Evolutionary conservation across 768 basidiomycete genomes (phyloP).

Genomic region (Multifurca ochricompacta): DNA sequence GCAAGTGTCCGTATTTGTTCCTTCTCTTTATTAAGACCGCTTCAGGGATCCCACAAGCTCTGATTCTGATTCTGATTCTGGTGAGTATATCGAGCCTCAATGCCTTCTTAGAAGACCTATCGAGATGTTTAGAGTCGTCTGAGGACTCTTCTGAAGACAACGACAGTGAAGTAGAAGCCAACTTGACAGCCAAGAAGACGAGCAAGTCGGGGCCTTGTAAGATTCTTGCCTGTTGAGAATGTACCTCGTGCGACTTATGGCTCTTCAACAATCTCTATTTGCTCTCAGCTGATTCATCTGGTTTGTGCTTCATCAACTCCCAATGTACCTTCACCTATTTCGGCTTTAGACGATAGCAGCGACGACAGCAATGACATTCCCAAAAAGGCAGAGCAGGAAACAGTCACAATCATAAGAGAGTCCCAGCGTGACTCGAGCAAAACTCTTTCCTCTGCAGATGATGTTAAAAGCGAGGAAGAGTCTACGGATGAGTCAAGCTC

Average conservation of each 20-base stretch:
- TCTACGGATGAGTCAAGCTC: constrained; percentile 20
- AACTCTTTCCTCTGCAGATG: constrained; percentile 16
- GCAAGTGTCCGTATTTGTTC: neutral
- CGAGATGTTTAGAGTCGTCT: constrained; percentile 19
- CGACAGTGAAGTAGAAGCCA: neutral
- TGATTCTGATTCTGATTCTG: constrained; percentile 22
- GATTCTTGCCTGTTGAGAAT: constrained; percentile 6
- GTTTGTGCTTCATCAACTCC: neutral
- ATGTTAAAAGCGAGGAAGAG: constrained; percentile 7
- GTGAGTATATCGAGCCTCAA: neutral
- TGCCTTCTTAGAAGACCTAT: constrained; percentile 3
- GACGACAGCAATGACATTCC: neutral
- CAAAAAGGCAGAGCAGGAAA: neutral
- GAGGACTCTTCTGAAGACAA: constrained; percentile 21
- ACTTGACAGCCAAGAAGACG: neutral
- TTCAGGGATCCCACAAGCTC: constrained; percentile 16
- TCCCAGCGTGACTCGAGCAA: constrained; percentile 16
- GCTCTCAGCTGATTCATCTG: constrained; percentile 7
- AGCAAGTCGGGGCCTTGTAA: constrained; percentile 2
- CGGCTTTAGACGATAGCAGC: neutral
- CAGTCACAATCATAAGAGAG: neutral
- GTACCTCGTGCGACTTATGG: constrained; percentile 6
- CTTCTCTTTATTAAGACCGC: neutral
- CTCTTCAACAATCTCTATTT: neutral
- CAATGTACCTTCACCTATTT: neutral